Evolutionary conservation across 805 yeast species (phyloP).

Genomic region (Kodamaea kaohsiungensis): DNA sequence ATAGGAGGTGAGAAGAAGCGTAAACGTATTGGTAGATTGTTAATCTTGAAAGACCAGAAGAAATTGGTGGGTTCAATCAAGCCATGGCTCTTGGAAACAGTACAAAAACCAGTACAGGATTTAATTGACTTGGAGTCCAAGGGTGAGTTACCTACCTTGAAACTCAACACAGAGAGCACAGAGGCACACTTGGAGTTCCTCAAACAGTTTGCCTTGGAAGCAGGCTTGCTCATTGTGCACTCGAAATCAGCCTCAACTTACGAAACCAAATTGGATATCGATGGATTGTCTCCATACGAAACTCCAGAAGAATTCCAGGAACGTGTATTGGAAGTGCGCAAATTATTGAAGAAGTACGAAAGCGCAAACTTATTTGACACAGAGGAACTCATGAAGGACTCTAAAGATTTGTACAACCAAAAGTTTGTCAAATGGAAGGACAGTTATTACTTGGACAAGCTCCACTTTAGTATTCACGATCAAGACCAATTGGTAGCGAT

Average conservation of each 20-base stretch:
- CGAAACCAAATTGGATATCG: slow-evolving; percentile 64
- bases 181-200: slow-evolving; percentile 58
- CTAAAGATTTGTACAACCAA: slow-evolving; percentile 63
- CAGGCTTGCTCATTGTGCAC: slow-evolving; percentile 67
- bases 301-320: slow-evolving; percentile 62
- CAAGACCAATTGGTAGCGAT: slow-evolving; percentile 59
- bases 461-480: slow-evolving; percentile 66
- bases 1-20: slow-evolving; percentile 70
- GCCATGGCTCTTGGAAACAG: slow-evolving; percentile 48
- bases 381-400: slow-evolving; percentile 47
- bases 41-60: slow-evolving; percentile 71
- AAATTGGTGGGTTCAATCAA: slow-evolving; percentile 61
- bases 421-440: slow-evolving; percentile 85
- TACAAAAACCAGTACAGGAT: slow-evolving; percentile 33
- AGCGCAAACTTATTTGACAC: slow-evolving; percentile 63
- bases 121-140: slow-evolving; percentile 32
- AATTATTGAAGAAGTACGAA: slow-evolving; percentile 63
- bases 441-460: slow-evolving; percentile 78
- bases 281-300: slow-evolving; percentile 70
- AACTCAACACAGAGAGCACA: slow-evolving; percentile 49
- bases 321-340: slow-evolving; percentile 52
- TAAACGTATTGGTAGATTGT: slow-evolving; percentile 61
- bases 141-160: slow-evolving; percentile 27
- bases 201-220: slow-evolving; percentile 62
- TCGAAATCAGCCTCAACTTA: slow-evolving; percentile 57